These are phyloP conservation scores for Kuraishia capsulata DNA, from an alignment of 805 yeast species.

Conservation along the genomic window DNA sequence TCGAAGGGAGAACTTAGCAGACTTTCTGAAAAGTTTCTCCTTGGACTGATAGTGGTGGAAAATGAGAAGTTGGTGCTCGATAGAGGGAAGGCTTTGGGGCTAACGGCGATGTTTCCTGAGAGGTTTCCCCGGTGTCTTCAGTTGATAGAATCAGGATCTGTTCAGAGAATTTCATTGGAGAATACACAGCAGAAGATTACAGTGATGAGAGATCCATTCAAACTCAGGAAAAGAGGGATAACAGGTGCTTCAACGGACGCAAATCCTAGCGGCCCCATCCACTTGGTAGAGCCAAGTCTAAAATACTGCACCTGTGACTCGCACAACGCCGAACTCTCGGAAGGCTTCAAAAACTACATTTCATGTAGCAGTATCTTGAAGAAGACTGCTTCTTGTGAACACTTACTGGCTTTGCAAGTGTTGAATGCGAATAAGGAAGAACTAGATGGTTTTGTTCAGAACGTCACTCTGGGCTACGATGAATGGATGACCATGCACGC, in stretches of 20 bases:
- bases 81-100: neutral
- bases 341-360: too few species aligned
- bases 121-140: neutral
- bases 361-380: too few species aligned
- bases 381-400: neutral
- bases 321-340: neutral
- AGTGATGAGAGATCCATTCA: neutral
- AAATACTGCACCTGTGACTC: neutral
- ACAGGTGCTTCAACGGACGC: too few species aligned
- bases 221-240: too few species aligned
- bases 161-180: neutral
- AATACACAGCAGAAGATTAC: neutral
- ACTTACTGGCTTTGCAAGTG: neutral
- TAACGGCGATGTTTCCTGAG: conserved; percentile 1
- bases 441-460: neutral
- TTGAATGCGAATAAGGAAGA: neutral
- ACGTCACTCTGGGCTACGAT: neutral
- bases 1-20: too few species aligned
- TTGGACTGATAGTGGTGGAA: neutral
- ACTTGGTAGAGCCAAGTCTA: neutral
- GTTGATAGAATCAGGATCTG: neutral
- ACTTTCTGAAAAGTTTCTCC: too few species aligned
- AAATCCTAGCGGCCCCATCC: neutral
- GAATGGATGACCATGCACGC: neutral
- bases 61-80: neutral